Conservation (phyloP, 2,329 filamentous ascomycete genomes). For the Thielaviopsis musarum region DNA sequence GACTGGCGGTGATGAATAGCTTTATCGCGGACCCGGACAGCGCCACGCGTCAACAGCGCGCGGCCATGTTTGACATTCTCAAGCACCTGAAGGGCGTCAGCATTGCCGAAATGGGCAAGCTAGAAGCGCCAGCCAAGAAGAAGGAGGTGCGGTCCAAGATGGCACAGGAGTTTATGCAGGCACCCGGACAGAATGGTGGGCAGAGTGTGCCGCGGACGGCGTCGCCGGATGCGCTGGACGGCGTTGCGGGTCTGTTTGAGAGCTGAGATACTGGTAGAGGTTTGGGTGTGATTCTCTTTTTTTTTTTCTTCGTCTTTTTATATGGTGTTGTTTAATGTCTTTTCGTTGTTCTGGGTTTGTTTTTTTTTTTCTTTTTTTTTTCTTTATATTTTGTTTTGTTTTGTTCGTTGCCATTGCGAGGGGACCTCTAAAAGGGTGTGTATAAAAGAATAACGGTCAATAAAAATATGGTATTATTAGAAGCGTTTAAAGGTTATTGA, state of each 20-base stretch:
- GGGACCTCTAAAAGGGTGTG: background rate
- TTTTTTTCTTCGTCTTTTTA: background rate
- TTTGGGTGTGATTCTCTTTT: background rate
- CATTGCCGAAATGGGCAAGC: slow-evolving; percentile 82
- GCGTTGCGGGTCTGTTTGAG: slow-evolving; percentile 36
- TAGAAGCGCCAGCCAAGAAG: slow-evolving; percentile 39
- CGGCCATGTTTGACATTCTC: slow-evolving; percentile 66
- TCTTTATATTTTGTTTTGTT: slow-evolving; percentile 10
- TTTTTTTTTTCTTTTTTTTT: slow-evolving; percentile 4
- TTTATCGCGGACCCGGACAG: slow-evolving; percentile 41
- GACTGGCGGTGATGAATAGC: slow-evolving; percentile 47
- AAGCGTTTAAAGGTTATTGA: background rate
- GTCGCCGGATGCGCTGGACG: slow-evolving; percentile 36
- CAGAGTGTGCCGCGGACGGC: slow-evolving; percentile 15
- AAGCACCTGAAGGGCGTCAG: slow-evolving; percentile 79
- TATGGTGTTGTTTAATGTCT: background rate
- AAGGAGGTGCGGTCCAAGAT: slow-evolving; percentile 37
- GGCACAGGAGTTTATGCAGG: slow-evolving; percentile 50
- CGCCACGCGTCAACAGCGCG: slow-evolving; percentile 60
- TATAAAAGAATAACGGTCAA: background rate
- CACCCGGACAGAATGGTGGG: slow-evolving; percentile 18
- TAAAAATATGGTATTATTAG: background rate
- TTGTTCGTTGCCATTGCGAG: slow-evolving; percentile 8
- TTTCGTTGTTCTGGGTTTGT: background rate
- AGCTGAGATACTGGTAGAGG: slow-evolving; percentile 14